phyloP scores from a whole-genome alignment of 495 filamentous ascomycete genomes.

The Talaromyces trachyspermus region DNA sequence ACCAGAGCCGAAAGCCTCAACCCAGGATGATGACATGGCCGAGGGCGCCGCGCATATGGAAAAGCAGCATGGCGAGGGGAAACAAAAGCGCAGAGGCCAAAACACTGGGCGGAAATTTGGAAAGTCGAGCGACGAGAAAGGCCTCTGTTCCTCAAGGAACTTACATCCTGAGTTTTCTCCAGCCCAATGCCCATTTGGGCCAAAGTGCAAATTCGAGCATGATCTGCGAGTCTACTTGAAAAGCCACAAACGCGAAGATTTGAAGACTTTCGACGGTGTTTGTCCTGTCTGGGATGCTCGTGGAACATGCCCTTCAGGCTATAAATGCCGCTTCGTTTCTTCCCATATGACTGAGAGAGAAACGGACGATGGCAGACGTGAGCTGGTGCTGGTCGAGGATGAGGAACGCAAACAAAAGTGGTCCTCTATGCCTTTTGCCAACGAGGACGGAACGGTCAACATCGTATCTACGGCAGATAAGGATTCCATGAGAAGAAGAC shows the following conservation, averaged over 20 bases:
- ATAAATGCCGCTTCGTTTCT: slow-evolving; percentile 83
- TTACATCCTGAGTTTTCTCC: slow-evolving; percentile 69
- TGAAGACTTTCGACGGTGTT: slow-evolving; percentile 61
- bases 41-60: slow-evolving; percentile 54
- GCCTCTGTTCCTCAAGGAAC: slow-evolving; percentile 65
- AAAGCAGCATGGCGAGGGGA: slow-evolving; percentile 34
- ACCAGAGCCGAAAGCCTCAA: slow-evolving; percentile 4
- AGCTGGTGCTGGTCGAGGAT: slow-evolving; percentile 63
- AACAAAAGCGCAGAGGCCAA: slow-evolving; percentile 62
- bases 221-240: slow-evolving; percentile 77
- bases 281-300: slow-evolving; percentile 74
- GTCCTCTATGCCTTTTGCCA: slow-evolving; percentile 25
- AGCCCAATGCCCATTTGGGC: slow-evolving; percentile 60
- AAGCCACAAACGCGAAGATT: slow-evolving; percentile 71
- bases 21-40: slow-evolving; percentile 52
- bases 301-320: slow-evolving; percentile 73
- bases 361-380: slow-evolving; percentile 67
- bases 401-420: slow-evolving; percentile 39
- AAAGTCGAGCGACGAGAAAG: slow-evolving; percentile 64
- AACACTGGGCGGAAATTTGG: slow-evolving; percentile 86
- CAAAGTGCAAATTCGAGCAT: slow-evolving; percentile 71
- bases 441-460: slow-evolving; percentile 67
- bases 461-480: slow-evolving; percentile 58
- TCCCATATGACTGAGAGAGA: slow-evolving; percentile 74
- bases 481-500: slow-evolving; percentile 59